Conservation (phyloP, 2,329 filamentous ascomycete genomes). For the Nemania bipapillata region DNA sequence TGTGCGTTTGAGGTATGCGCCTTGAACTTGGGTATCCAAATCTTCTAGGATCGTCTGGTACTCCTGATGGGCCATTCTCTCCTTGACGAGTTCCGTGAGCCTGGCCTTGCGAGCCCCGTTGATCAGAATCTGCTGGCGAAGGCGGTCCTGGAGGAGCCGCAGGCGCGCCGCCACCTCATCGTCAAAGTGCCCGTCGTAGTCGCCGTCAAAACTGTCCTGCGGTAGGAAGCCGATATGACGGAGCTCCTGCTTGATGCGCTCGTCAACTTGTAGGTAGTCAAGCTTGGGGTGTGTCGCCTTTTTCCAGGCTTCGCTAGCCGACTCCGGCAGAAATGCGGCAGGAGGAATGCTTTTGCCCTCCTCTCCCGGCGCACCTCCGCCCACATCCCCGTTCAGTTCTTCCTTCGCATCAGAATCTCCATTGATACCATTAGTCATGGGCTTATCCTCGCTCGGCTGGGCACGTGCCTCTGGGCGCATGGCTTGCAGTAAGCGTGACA, state of each 20-base stretch:
- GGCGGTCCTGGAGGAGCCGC: constrained; percentile 81
- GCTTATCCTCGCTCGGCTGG: constrained; percentile 66
- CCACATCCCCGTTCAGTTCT: constrained; percentile 63
- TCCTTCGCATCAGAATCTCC: constrained; percentile 61
- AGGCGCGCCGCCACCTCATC: constrained; percentile 93
- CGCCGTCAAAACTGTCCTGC: constrained; percentile 70
- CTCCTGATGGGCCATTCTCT: constrained; percentile 95
- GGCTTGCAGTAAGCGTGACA: constrained; percentile 81
- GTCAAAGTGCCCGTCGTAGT: constrained; percentile 90
- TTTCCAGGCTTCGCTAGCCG: constrained; percentile 79
- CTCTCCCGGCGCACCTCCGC: constrained; percentile 53
- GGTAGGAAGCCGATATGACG: constrained; percentile 89
- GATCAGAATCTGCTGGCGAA: constrained; percentile 83
- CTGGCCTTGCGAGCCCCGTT: constrained; percentile 92
- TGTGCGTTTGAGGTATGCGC: constrained; percentile 94
- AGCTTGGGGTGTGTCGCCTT: constrained; percentile 78
- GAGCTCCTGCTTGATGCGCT: constrained; percentile 89
- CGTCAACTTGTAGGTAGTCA: constrained; percentile 87
- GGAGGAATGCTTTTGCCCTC: constrained; percentile 66
- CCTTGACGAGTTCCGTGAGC: constrained; percentile 85
- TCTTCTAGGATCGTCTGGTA: constrained; percentile 97
- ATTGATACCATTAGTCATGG: constrained; percentile 62
- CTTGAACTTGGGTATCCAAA: constrained; percentile 92
- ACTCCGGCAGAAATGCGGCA: constrained; percentile 82
- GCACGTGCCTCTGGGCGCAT: constrained; percentile 79